Conservation (phyloP, 768 basidiomycete genomes). For the Cubamyces sp. region DNA sequence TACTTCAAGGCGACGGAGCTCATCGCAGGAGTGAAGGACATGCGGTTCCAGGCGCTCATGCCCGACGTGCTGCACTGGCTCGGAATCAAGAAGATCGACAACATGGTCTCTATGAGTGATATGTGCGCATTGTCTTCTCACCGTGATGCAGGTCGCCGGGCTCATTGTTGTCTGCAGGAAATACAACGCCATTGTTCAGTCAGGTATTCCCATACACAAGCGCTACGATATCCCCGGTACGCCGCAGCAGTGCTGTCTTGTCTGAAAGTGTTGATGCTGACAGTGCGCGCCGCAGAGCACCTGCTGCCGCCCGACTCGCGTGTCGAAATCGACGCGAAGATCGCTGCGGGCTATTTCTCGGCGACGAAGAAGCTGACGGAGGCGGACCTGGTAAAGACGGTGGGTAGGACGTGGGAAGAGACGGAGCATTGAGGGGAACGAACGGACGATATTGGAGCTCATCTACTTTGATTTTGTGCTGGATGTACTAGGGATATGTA, state of each 20-base stretch:
- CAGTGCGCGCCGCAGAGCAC: conserved; percentile 52
- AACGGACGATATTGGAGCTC: no score
- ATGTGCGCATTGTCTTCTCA: conserved; percentile 50
- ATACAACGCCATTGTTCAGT: conserved; percentile 91
- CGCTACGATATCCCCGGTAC: conserved; percentile 87
- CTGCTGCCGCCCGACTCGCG: conserved; percentile 88
- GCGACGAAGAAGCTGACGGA: conserved; percentile 76
- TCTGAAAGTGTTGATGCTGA: neutral
- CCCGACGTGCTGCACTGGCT: conserved; percentile 96
- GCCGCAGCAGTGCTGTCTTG: conserved; percentile 25
- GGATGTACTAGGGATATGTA: no score
- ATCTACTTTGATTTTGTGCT: no score
- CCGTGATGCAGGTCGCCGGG: neutral
- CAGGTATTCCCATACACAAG: conserved; percentile 79
- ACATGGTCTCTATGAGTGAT: conserved; percentile 90
- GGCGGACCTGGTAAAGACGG: conserved; percentile 82
- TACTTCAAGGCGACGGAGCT: conserved; percentile 95
- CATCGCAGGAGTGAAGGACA: conserved; percentile 93
- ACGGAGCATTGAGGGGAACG: conserved; percentile 62
- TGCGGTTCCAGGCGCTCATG: conserved; percentile 96
- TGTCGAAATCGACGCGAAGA: conserved; percentile 97
- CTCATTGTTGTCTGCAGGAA: conserved; percentile 54
- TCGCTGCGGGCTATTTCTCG: conserved; percentile 91
- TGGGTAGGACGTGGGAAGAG: conserved; percentile 90
- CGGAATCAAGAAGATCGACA: conserved; percentile 87